Evolutionary conservation across 305 asterid genomes (phyloP).

Genomic region (Withania somnifera): DNA sequence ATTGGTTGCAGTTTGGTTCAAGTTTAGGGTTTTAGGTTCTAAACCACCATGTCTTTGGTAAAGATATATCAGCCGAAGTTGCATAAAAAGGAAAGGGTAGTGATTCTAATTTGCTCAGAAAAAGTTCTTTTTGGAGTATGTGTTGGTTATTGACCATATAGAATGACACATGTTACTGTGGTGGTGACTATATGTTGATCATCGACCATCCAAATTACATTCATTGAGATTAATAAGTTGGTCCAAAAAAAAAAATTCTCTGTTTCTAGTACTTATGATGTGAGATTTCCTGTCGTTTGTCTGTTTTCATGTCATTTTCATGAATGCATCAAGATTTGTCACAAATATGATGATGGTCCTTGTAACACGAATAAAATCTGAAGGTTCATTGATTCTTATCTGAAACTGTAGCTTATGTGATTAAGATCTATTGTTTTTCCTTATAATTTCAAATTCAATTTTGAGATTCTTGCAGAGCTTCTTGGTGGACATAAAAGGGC

Average conservation of each 20-base stretch:
- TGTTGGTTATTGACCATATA: background rate
- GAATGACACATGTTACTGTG: background rate
- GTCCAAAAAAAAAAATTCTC: background rate
- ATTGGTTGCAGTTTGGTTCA: background rate
- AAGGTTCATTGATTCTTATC: background rate
- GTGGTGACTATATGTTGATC: background rate
- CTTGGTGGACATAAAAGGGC: slow-evolving; percentile 85
- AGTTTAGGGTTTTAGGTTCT: background rate
- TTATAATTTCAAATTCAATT: slow-evolving; percentile 1
- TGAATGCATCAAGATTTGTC: background rate
- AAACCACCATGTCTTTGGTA: background rate
- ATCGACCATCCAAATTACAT: background rate
- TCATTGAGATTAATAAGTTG: background rate
- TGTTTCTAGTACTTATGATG: background rate
- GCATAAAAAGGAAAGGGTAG: background rate
- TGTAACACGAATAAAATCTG: background rate
- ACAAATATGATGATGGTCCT: background rate
- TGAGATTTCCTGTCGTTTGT: background rate
- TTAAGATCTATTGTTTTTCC: background rate
- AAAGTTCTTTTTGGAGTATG: background rate
- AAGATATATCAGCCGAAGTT: background rate
- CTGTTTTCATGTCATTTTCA: background rate
- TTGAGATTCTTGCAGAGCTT: slow-evolving; percentile 48
- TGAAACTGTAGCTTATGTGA: background rate
- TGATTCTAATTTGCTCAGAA: background rate